Evolutionary conservation across 129 eudicot genomes (phyloP).

Genomic region (sunflower (Helianthus annuus)): HanXRQr2.0-SUNRISE NC_035447.2:1616085-1616584

Average conservation of each 20-base stretch:
- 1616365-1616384: not conserved
- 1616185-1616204: not conserved
- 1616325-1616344: not conserved
- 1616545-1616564: slow-evolving; percentile 35
- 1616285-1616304: too few relatives aligned
- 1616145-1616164: not conserved
- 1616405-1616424: not conserved
- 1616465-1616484: not conserved
- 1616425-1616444: too few relatives aligned
- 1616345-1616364: not conserved
- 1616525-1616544: slow-evolving; percentile 43
- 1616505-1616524: slow-evolving; percentile 41
- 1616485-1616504: slow-evolving; percentile 7
- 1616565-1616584: slow-evolving; percentile 35
- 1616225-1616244: too few relatives aligned
- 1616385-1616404: not conserved
- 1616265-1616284: not conserved
- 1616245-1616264: not conserved
- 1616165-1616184: not conserved
- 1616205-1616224: not conserved
- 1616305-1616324: too few relatives aligned
- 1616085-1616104: too few relatives aligned
- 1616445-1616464: not conserved
- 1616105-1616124: too few relatives aligned
- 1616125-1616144: not conserved